Conservation (phyloP, 2,329 filamentous ascomycete genomes). For the Colletotrichum eleusines region DNA sequence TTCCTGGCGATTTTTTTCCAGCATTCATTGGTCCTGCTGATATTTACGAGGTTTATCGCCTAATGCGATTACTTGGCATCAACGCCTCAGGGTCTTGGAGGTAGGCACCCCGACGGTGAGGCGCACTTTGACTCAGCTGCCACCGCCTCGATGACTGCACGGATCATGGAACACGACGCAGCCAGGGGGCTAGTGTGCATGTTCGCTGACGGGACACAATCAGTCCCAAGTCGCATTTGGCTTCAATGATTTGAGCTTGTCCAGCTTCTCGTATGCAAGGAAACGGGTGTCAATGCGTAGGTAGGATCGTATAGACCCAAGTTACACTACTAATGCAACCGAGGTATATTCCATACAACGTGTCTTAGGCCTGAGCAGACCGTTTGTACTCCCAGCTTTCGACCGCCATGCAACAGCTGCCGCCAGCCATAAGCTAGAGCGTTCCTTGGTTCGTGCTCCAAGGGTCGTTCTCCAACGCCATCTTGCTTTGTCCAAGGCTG, state of each 20-base stretch:
- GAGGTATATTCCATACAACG: neutral
- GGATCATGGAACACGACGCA: neutral
- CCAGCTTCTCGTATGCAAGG: conserved; percentile 26
- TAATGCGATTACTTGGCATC: neutral
- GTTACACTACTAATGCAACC: neutral
- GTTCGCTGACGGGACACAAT: neutral
- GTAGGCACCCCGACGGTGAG: conserved; percentile 1
- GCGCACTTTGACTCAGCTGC: neutral
- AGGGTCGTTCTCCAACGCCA: neutral
- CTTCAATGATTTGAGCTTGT: neutral
- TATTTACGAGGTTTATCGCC: neutral
- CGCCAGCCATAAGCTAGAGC: neutral
- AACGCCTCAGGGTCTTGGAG: conserved; percentile 1
- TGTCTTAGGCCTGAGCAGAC: neutral
- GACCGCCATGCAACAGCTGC: conserved; percentile 8
- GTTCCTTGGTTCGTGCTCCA: neutral
- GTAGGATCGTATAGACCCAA: neutral
- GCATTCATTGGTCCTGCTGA: neutral
- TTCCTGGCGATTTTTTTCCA: neutral
- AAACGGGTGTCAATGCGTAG: neutral
- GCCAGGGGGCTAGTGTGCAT: neutral
- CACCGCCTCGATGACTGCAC: neutral
- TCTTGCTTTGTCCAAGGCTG: neutral
- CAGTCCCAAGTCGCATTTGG: neutral
- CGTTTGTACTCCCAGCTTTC: neutral